A percentile compares a stretch with the other conserved stretches of the same genome.
These are phyloP conservation scores for Alternaria atra DNA, from an alignment of 2,329 filamentous ascomycete species.

Conservation along the genomic window DNA sequence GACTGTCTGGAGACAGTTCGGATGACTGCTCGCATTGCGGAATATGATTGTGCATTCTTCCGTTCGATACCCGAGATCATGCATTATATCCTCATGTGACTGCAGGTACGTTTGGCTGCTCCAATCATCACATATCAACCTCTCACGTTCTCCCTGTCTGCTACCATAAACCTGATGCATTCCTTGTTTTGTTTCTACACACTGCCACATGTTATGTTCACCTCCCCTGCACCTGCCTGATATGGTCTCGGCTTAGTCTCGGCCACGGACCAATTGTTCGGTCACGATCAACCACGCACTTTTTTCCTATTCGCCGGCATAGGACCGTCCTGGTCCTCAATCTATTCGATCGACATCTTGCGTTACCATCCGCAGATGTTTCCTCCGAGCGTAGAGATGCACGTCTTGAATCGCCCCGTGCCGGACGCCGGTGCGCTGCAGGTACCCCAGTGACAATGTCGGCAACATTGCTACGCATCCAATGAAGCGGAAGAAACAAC, in stretches of 20 bases:
- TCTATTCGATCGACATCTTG: slow-evolving; percentile 11
- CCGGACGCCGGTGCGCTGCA: slow-evolving; percentile 4
- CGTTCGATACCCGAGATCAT: slow-evolving; percentile 9
- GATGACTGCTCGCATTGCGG: slow-evolving; percentile 21
- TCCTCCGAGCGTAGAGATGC: slow-evolving; percentile 16
- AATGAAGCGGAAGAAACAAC: background rate
- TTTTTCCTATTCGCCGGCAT: slow-evolving; percentile 12
- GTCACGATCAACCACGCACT: slow-evolving; percentile 16
- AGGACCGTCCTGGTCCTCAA: slow-evolving; percentile 2
- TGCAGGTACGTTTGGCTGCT: slow-evolving; percentile 13
- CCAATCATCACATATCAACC: slow-evolving; percentile 12
- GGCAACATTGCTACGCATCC: slow-evolving; percentile 1
- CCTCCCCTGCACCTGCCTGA: slow-evolving; percentile 30
- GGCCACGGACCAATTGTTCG: slow-evolving; percentile 20
- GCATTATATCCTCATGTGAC: slow-evolving; percentile 1
- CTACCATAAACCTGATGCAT: slow-evolving; percentile 3
- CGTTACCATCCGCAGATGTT: slow-evolving; percentile 6
- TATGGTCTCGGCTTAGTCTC: slow-evolving; percentile 21
- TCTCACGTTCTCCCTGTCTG: slow-evolving; percentile 11
- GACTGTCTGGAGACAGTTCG: slow-evolving; percentile 44
- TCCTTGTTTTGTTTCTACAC: background rate
- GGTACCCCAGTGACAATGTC: slow-evolving; percentile 8
- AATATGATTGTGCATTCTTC: slow-evolving; percentile 1
- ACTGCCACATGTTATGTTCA: background rate
- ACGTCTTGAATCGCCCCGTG: slow-evolving; percentile 4